These are phyloP conservation scores for Cercospora nicotianae DNA, from an alignment of 2,329 filamentous ascomycete genomes.

Conservation along the genomic window DNA sequence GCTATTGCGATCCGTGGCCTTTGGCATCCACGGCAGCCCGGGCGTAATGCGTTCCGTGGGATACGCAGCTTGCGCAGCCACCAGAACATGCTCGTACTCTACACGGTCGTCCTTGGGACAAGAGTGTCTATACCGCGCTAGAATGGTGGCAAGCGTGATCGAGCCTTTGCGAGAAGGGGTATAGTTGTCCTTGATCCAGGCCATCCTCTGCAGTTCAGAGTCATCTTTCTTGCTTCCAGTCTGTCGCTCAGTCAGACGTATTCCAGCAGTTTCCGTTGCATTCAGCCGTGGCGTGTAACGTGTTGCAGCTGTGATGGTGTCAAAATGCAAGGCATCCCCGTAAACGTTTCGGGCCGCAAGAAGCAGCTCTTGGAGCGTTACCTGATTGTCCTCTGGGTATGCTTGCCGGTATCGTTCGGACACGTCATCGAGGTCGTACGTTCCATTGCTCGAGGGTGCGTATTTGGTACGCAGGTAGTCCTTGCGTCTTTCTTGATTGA, in stretches of 20 bases:
- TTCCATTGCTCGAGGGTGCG: neutral
- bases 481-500: conserved; percentile 9
- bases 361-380: conserved; percentile 6
- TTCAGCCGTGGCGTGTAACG: neutral
- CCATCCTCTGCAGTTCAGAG: neutral
- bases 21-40: neutral
- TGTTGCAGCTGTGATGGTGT: conserved; percentile 8
- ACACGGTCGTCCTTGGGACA: conserved; percentile 1
- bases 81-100: neutral
- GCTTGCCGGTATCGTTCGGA: conserved; percentile 1
- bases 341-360: neutral
- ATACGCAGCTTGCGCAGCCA: neutral
- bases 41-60: neutral
- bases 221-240: neutral
- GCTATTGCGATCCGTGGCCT: neutral
- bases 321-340: neutral
- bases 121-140: conserved; percentile 1
- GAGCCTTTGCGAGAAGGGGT: neutral
- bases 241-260: neutral
- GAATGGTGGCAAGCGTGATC: neutral
- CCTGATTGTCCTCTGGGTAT: conserved; percentile 4
- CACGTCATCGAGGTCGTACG: neutral
- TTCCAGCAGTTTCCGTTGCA: neutral
- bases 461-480: neutral
- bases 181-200: neutral